Base-by-base conservation (phyloP, 1,284 basidiomycete species). In the Ceratobasidium sp. region DNA sequence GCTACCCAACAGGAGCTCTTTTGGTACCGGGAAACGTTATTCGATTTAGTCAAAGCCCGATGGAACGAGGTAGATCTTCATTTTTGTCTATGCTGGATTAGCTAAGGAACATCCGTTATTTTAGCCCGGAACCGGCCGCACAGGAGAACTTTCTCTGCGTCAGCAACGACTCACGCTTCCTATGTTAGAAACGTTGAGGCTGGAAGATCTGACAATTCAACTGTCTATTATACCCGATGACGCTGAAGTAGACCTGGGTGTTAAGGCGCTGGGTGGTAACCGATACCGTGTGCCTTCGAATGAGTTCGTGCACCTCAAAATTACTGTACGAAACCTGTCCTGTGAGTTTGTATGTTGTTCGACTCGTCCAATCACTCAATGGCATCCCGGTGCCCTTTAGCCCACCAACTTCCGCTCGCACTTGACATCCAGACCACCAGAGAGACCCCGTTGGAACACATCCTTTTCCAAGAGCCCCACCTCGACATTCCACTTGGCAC, bases 21-120 rank as follows among this genome's bases (percentile, higher is more conserved):
- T 84, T 99, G 97, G 97, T 97, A 96, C 80, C 88, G 96, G 36
- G 94, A 99, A 81, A 89, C 91, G 77, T 84, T 99, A 14, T 88
- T 98, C 79, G 87, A 88, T 53, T 84, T 85, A 54, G 81, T 98
- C 6, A 84, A 83, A 22, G 92, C 91, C 9, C 85, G 84, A 15
- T 99, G 97, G 97, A 89, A 87, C 79, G 96, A 98, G 87, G 94
- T 94, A 75, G 76, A 86, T 74, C 9, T 15, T 1, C 51, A 41
- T 73, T 66, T 17, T 6, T 47, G n/a, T 19, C 33, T 51, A 66
- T 8, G 48, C 22, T 53, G 2, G 7, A 17, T 24, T 24, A 17
- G 44, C 41, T 76, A 56, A 47, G 17, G 74, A 29, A 48, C 47
- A 22, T 59, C 72, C 31, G 56, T 79, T 11, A 41, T 41, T 41